Conservation (phyloP, 495 filamentous ascomycete species). For the Daldinia grandis region DNA sequence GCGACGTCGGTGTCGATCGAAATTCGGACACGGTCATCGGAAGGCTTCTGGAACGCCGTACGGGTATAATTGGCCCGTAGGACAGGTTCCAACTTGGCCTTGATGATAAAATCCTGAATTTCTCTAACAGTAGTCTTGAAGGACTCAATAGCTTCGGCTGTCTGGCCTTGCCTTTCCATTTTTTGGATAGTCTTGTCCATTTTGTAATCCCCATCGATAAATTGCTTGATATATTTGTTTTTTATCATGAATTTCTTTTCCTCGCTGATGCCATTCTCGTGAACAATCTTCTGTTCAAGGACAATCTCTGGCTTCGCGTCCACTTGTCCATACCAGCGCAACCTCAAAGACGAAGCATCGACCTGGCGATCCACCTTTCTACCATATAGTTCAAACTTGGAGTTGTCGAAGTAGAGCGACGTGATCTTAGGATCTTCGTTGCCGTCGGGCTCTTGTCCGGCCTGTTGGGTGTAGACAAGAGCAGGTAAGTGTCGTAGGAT, state of each 20-base stretch:
- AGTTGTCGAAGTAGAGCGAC: slow-evolving; percentile 93
- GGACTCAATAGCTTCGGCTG: slow-evolving; percentile 67
- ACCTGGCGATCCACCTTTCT: slow-evolving; percentile 80
- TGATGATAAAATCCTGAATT: slow-evolving; percentile 81
- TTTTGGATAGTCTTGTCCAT: slow-evolving; percentile 91
- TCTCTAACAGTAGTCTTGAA: slow-evolving; percentile 77
- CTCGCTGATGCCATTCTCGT: slow-evolving; percentile 74
- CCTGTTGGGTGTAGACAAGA: slow-evolving; percentile 89
- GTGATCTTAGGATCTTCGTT: slow-evolving; percentile 90
- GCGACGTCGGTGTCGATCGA: slow-evolving; percentile 92
- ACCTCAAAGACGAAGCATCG: slow-evolving; percentile 81
- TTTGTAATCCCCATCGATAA: slow-evolving; percentile 85
- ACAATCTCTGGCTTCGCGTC: slow-evolving; percentile 77
- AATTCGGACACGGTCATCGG: slow-evolving; percentile 88
- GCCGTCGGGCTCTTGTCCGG: slow-evolving; percentile 77
- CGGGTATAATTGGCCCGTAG: slow-evolving; percentile 92
- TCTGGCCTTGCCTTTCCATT: slow-evolving; percentile 72
- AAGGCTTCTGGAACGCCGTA: slow-evolving; percentile 95
- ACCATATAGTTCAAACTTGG: slow-evolving; percentile 83
- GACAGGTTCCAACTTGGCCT: slow-evolving; percentile 81
- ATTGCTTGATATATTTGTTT: slow-evolving; percentile 90
- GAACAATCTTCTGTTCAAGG: slow-evolving; percentile 87
- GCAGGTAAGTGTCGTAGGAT: slow-evolving; percentile 90
- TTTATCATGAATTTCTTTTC: slow-evolving; percentile 87
- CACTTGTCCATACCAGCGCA: slow-evolving; percentile 93